Evolutionary conservation across 1,284 basidiomycete genomes (phyloP).

Genomic region (Trametes polyzona): DNA sequence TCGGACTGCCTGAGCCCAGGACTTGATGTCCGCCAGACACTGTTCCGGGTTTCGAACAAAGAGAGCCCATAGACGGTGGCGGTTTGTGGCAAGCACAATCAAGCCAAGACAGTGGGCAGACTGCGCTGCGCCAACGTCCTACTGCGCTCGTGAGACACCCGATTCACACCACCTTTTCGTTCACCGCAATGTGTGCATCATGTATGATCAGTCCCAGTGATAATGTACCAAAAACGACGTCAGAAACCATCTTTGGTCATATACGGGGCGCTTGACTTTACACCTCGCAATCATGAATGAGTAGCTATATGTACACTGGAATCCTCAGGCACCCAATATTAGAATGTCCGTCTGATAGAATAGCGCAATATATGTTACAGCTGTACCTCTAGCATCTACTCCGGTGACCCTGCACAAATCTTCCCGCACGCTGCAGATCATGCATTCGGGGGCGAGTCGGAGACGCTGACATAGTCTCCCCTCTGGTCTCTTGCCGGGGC

Average conservation of each 20-base stretch:
- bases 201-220: too few relatives aligned
- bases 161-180: background rate
- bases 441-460: constrained; percentile 28
- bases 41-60: constrained; percentile 63
- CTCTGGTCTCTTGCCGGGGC: constrained; percentile 29
- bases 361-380: constrained; percentile 21
- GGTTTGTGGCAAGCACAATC: constrained; percentile 14
- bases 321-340: background rate
- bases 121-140: background rate
- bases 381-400: constrained; percentile 16
- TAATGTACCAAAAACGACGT: too few relatives aligned
- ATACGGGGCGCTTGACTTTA: too few relatives aligned
- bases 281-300: too few relatives aligned
- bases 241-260: too few relatives aligned
- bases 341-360: background rate
- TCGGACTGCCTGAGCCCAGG: constrained; percentile 36
- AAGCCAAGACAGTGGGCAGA: constrained; percentile 7
- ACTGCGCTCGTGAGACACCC: background rate
- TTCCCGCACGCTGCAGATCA: background rate
- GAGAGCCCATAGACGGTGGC: constrained; percentile 56
- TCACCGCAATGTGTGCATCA: too few relatives aligned
- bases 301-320: too few relatives aligned
- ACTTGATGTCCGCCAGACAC: constrained; percentile 60
- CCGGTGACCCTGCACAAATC: background rate
- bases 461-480: constrained; percentile 48